Conservation (phyloP, 139 green algal species). For the Microglena sp. region DNA sequence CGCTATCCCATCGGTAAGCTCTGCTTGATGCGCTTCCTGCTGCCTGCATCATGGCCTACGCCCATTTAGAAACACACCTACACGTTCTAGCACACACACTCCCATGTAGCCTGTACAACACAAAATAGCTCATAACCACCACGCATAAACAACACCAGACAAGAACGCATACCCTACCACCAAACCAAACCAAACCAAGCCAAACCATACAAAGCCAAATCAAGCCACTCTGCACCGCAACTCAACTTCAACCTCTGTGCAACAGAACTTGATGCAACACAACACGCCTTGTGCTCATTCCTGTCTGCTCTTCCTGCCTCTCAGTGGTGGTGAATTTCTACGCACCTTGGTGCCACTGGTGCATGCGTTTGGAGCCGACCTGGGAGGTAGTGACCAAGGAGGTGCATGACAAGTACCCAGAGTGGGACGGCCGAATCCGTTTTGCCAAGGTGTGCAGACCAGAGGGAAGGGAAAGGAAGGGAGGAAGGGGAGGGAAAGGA, state of each 20-base stretch:
- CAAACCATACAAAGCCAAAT: too few relatives aligned
- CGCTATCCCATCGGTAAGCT: slow-evolving; percentile 47
- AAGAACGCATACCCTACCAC: too few relatives aligned
- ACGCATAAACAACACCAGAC: too few relatives aligned
- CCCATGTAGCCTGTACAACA: not conserved
- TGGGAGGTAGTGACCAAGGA: slow-evolving; percentile 85
- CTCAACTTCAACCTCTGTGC: too few relatives aligned
- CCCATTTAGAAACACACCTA: slow-evolving; percentile 3
- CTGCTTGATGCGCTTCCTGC: not conserved
- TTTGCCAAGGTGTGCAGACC: slow-evolving; percentile 72
- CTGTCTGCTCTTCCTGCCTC: not conserved
- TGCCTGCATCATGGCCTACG: not conserved
- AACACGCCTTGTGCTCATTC: too few relatives aligned
- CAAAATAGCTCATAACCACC: not conserved
- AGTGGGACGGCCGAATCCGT: slow-evolving; percentile 73
- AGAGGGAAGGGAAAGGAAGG: too few relatives aligned
- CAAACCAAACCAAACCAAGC: too few relatives aligned
- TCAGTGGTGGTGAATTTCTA: slow-evolving; percentile 88
- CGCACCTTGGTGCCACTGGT: slow-evolving; percentile 96
- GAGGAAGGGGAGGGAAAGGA: too few relatives aligned
- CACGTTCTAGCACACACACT: slow-evolving; percentile 5
- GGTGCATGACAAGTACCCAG: slow-evolving; percentile 80
- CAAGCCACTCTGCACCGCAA: too few relatives aligned
- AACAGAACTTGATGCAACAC: too few relatives aligned
- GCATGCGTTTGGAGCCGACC: slow-evolving; percentile 83